phyloP scores from a whole-genome alignment of 2,329 filamentous ascomycete genomes.

The Lasiodiplodia gonubiensis region DNA sequence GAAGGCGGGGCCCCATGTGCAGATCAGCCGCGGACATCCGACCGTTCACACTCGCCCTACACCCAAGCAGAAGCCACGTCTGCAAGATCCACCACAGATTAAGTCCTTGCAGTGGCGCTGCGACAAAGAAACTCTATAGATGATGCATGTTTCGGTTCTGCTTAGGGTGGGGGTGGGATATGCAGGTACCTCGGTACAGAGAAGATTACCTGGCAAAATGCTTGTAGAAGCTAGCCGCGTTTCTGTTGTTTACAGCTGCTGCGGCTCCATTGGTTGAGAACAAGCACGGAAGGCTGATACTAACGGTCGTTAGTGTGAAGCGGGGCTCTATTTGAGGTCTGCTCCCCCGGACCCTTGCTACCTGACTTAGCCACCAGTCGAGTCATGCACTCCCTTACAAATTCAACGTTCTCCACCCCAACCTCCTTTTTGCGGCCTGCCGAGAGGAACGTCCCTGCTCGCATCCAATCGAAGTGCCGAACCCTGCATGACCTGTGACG shows the following conservation, averaged over 20 bases:
- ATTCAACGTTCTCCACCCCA: background rate
- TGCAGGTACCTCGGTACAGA: background rate
- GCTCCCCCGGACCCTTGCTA: background rate
- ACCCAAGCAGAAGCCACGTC: constrained; percentile 67
- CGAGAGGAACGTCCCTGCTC: background rate
- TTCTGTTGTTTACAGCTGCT: constrained; percentile 34
- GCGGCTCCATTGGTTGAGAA: background rate
- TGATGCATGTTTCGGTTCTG: constrained; percentile 38
- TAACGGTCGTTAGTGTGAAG: background rate
- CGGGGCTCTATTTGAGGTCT: background rate
- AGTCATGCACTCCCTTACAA: background rate
- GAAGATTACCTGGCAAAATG: constrained; percentile 27
- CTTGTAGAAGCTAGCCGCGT: constrained; percentile 41
- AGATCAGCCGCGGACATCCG: constrained; percentile 21
- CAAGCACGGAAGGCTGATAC: background rate
- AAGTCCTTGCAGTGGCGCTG: constrained; percentile 67
- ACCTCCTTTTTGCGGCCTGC: background rate
- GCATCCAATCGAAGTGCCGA: background rate
- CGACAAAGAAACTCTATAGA: constrained; percentile 50
- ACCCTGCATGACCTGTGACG: background rate
- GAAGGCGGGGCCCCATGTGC: constrained; percentile 1
- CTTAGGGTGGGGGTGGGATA: background rate
- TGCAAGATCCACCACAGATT: constrained; percentile 66
- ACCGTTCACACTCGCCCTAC: constrained; percentile 61
- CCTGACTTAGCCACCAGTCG: background rate